Evolutionary conservation across 805 yeast genomes (phyloP).

Genomic region (Yamadazyma kitorensis): DNA sequence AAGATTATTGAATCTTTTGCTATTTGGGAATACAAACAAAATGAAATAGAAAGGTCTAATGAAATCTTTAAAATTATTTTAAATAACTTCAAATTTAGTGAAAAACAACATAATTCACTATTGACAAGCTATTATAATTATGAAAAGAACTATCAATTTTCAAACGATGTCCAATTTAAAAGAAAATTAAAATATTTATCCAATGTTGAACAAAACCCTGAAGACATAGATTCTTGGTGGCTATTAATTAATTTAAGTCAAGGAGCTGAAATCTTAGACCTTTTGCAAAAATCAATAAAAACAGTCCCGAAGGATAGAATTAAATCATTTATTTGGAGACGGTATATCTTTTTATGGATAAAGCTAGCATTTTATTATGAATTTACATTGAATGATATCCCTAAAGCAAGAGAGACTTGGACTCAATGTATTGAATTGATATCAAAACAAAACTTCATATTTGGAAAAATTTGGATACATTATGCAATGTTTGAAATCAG

Average conservation of each 20-base stretch:
- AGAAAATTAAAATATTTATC: slow-evolving; percentile 56
- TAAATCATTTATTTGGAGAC: slow-evolving; percentile 53
- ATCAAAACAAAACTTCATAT: slow-evolving; percentile 62
- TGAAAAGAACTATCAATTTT: slow-evolving; percentile 63
- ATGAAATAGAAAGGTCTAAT: slow-evolving; percentile 62
- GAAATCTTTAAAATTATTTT: slow-evolving; percentile 55
- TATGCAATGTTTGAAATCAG: slow-evolving; percentile 75
- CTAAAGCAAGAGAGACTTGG: slow-evolving; percentile 51
- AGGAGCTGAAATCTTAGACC: slow-evolving; percentile 23
- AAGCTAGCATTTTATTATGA: slow-evolving; percentile 65
- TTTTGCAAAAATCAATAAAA: slow-evolving; percentile 45
- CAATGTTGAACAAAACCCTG: slow-evolving; percentile 43
- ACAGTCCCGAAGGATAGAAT: slow-evolving; percentile 32
- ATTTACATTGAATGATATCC: slow-evolving; percentile 38
- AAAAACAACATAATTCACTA: slow-evolving; percentile 33
- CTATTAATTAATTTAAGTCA: slow-evolving; percentile 53
- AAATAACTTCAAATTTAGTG: slow-evolving; percentile 25
- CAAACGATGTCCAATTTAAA: slow-evolving; percentile 53
- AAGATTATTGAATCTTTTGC: slow-evolving; percentile 56
- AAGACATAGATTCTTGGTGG: slow-evolving; percentile 85
- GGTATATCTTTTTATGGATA: slow-evolving; percentile 71
- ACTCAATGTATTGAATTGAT: slow-evolving; percentile 44
- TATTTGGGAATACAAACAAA: slow-evolving; percentile 60
- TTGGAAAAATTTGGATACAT: slow-evolving; percentile 70
- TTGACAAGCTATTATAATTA: slow-evolving; percentile 46